phyloP scores from a whole-genome alignment of 225 moss, liverwort and hornwort genomes.

The Anthoceros angustus region DNA sequence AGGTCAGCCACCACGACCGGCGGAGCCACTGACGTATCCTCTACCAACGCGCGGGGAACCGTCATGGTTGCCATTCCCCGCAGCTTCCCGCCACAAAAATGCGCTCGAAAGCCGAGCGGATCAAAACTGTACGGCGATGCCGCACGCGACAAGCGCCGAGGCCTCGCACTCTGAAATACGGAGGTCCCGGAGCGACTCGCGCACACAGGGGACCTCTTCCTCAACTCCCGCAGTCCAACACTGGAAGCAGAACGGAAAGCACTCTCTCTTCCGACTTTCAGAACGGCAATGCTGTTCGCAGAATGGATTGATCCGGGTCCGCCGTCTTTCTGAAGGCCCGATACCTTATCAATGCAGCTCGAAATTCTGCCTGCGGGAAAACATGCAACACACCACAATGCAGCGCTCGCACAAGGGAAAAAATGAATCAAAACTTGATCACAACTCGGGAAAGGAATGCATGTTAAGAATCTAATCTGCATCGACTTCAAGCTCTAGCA shows the following conservation, averaged over 20 bases:
- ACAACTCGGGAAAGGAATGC: too few relatives aligned
- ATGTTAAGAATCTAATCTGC: too few relatives aligned
- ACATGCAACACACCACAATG: too few relatives aligned
- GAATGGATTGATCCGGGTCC: neutral
- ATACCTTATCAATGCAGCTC: too few relatives aligned
- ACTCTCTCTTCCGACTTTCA: neutral
- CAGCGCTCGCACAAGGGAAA: too few relatives aligned
- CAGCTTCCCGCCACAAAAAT: neutral
- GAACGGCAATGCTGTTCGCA: neutral
- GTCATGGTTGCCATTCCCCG: slow-evolving; percentile 14
- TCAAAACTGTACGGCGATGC: neutral
- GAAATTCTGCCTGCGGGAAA: too few relatives aligned
- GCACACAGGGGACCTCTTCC: neutral
- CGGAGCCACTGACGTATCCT: slow-evolving; percentile 11
- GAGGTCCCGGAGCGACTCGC: neutral
- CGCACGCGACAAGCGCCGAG: neutral
- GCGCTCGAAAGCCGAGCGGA: neutral
- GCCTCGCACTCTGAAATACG: too few relatives aligned
- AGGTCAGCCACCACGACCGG: neutral
- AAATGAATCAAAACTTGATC: too few relatives aligned
- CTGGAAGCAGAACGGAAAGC: neutral
- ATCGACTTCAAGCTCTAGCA: too few relatives aligned
- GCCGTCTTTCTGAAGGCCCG: too few relatives aligned
- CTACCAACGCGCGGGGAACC: slow-evolving; percentile 15
- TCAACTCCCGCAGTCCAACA: neutral